phyloP scores from a whole-genome alignment of 2,329 filamentous ascomycete genomes.

The Xylariaceae sp. region DNA sequence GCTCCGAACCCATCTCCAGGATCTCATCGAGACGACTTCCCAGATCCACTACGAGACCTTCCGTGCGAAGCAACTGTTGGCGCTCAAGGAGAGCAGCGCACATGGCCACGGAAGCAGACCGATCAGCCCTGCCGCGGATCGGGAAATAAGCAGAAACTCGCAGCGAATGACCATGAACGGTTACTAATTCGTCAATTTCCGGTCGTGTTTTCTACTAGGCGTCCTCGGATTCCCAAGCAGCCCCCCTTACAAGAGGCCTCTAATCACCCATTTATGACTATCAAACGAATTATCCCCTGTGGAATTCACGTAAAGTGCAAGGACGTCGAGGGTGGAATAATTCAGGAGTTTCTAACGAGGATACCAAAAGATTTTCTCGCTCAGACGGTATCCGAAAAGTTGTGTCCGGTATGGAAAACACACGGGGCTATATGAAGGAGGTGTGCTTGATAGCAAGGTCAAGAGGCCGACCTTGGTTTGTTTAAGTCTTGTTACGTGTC shows the following conservation, averaged over 20 bases:
- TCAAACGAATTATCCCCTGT: conserved; percentile 22
- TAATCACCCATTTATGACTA: conserved; percentile 29
- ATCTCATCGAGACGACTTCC: conserved; percentile 97
- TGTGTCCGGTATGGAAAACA: conserved; percentile 26
- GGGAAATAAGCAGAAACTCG: conserved; percentile 94
- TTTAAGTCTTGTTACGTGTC: conserved; percentile 40
- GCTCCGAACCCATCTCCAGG: conserved; percentile 95
- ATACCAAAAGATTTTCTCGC: conserved; percentile 17
- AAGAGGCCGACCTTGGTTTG: conserved; percentile 27
- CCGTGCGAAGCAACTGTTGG: conserved; percentile 97
- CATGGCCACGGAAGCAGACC: conserved; percentile 82
- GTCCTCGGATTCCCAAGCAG: conserved; percentile 23
- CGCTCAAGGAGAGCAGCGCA: conserved; percentile 96
- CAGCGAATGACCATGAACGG: conserved; percentile 99
- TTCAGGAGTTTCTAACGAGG: conserved; percentile 26
- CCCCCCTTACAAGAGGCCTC: conserved; percentile 19
- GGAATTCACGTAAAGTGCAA: conserved; percentile 12
- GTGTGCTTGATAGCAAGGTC: conserved; percentile 31
- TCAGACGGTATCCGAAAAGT: conserved; percentile 24
- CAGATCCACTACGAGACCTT: conserved; percentile 99
- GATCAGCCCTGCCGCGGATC: conserved; percentile 92
- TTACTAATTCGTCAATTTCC: conserved; percentile 64
- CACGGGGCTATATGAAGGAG: conserved; percentile 25
- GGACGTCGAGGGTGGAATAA: conserved; percentile 17
- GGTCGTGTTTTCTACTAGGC: conserved; percentile 30